A percentile compares a stretch with the other conserved stretches of the same genome.
Evolutionary conservation across 73 alveolate genomes (phyloP).

Genomic region (Tetrahymena elliotti): DNA sequence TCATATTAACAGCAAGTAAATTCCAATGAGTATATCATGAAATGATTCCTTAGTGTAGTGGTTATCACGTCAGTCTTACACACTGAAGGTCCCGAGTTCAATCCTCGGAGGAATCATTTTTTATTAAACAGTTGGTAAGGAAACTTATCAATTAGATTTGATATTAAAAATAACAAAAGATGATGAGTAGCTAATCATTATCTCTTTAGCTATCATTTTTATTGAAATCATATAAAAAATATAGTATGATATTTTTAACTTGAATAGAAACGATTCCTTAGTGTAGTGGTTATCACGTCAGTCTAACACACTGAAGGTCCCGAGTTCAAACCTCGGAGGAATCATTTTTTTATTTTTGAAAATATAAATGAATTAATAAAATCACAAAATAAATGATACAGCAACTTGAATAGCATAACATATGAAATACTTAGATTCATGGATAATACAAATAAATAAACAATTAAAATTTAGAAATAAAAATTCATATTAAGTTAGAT

Average conservation of each 20-base stretch:
- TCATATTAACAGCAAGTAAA: not conserved
- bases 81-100: constrained; percentile 2
- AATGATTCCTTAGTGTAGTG: not conserved
- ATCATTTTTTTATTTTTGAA: not conserved
- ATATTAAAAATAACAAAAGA: too few species aligned
- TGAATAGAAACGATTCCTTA: not conserved
- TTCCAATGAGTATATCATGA: not conserved
- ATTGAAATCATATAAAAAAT: too few species aligned
- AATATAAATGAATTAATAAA: not conserved
- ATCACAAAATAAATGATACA: not conserved
- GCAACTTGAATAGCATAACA: not conserved
- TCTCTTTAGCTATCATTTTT: not conserved
- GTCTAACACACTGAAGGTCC: constrained; percentile 3
- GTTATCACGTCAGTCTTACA: not conserved
- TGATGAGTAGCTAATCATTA: too few species aligned
- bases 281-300: constrained; percentile 2
- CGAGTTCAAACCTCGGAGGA: constrained; percentile 4
- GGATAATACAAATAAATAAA: too few species aligned
- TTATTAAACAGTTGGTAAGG: too few species aligned
- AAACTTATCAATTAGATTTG: too few species aligned
- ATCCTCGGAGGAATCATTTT: not conserved
- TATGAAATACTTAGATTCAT: too few species aligned
- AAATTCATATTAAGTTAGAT: not conserved
- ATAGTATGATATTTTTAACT: not conserved
- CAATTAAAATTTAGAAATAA: not conserved